Evolutionary conservation across 208 protist species (phyloP), one percentile per base, ranked within the genome.

Genomic region (Phytomonas sp.): DNA sequence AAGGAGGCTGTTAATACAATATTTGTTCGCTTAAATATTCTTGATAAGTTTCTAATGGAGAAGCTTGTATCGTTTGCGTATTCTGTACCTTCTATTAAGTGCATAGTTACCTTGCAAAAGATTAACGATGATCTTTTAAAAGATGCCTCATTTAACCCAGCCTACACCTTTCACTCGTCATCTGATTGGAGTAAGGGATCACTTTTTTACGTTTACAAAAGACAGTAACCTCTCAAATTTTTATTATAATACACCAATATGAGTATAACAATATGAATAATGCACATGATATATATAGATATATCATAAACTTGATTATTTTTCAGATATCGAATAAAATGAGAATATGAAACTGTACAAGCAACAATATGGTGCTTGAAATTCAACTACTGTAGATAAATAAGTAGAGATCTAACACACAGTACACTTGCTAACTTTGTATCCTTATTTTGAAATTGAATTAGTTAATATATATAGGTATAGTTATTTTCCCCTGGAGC

Each of bases 1-100:
- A 73, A 87, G 33, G 77, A 87, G 40, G 79, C 79, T 8, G 84
- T 94, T 1, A 94, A 81, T 63, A 85, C 88, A 23, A 66, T 94
- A 30, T 92, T 94, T 60, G 82, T 83, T 1, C 86, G 91, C 63
- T 92, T 84, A 6, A 92, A 85, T 83, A 91, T 91, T 85, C 91
- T 94, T 73, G 89, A 94, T 59, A 81, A 94, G 63, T 75, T 80
- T 26, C 73, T 92, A 29, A 94, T 94, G 86, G 69, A 72, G 30
- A 79, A 82, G 31, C 60, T 92, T 26, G 84, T 80, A 0, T 59
- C 83, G 23, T 71, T 92, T n/a, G 66, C 91, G 42, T 64, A 70
- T 1, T 64, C 76, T 64, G 76, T 92, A 0, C 86, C 89, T n/a
- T 74, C 77, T 29, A 69, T 94, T 30, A 42, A 77, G 66, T 92